Evolutionary conservation across 225 moss, liverwort and hornwort species (phyloP).

Genomic region (Climacium dendroides): DNA sequence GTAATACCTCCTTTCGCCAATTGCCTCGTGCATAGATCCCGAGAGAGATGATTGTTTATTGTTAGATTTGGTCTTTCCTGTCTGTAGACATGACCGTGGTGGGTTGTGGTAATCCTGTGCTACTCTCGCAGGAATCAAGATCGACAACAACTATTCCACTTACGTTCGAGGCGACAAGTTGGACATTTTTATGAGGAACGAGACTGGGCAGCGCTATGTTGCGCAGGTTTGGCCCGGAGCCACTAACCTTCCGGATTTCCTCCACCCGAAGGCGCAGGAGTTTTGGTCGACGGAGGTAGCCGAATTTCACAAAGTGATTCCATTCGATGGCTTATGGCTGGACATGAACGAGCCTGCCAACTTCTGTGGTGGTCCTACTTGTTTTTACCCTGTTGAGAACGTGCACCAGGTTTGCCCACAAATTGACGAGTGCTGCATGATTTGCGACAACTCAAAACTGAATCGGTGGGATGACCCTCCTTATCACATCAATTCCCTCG

Average conservation of each 20-base stretch:
- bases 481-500: slow-evolving; percentile 50
- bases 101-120: neutral
- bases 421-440: slow-evolving; percentile 49
- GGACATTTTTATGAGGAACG: slow-evolving; percentile 58
- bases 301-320: slow-evolving; percentile 43
- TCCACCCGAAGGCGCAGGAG: slow-evolving; percentile 50
- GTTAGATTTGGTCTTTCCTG: neutral
- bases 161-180: slow-evolving; percentile 43
- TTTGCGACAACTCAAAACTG: slow-evolving; percentile 28
- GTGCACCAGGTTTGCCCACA: slow-evolving; percentile 17
- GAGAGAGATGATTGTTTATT: neutral
- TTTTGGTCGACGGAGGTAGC: slow-evolving; percentile 63
- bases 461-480: slow-evolving; percentile 67
- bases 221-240: slow-evolving; percentile 90
- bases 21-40: neutral
- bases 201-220: slow-evolving; percentile 27
- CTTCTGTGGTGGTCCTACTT: slow-evolving; percentile 51
- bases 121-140: slow-evolving; percentile 23
- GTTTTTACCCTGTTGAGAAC: slow-evolving; percentile 27
- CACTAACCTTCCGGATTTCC: slow-evolving; percentile 55
- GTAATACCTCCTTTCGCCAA: slow-evolving; percentile 3
- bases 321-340: slow-evolving; percentile 80
- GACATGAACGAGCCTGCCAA: slow-evolving; percentile 92
- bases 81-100: neutral
- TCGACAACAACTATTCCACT: slow-evolving; percentile 39